Evolutionary conservation across 2,329 filamentous ascomycete genomes (phyloP), one percentile per base, ranked within the genome.

Genomic region (Penicillium verrucosum): DNA sequence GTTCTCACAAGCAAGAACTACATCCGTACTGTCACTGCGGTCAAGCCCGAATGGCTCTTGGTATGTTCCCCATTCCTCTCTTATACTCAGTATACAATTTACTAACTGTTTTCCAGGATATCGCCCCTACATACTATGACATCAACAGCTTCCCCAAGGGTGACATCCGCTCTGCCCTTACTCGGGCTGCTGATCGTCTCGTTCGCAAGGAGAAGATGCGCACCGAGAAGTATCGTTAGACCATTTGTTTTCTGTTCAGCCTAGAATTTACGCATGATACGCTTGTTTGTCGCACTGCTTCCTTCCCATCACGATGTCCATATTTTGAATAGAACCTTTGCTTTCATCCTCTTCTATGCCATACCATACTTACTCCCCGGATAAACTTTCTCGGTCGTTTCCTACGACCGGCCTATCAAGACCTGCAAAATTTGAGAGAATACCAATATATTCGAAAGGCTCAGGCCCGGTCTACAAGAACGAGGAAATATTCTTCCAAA

Each of bases 1-100:
- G 94, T 99, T 12, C 84, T 99, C 54, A 99, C 94, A 0, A 94
- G 89, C 51, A 97, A 99, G 83, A 96, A 97, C 78, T 99, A 97
- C 74, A 93, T 99, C 67, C 85, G 95, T 56, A 97, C 91, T 0
- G 91, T 97, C 46, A 97, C 92, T 12, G 87, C 89, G 30, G 88
- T 99, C 54, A 89, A 90, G 72, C 90, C 93, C 0, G 94, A 99
- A 75, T 99, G 94, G 94, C 79, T 99, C 60, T 73, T 97, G 75
- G 90, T 92, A 81, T 77, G 88, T 77, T 53, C n/a, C 38, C 25
- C 37, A 36, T 40, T 18, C 46, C 53, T 51, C 68, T 29, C 44
- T 34, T 27, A 36, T 52, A 42, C 11, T 25, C 30, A 25, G 7
- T 8, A 37, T 43, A 11, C 25, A 56, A 18, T 21, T 16, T 30